Evolutionary conservation across 1,284 basidiomycete species (phyloP), one percentile per base, ranked within the genome.

Genomic region (Hemileia vastatrix): DNA sequence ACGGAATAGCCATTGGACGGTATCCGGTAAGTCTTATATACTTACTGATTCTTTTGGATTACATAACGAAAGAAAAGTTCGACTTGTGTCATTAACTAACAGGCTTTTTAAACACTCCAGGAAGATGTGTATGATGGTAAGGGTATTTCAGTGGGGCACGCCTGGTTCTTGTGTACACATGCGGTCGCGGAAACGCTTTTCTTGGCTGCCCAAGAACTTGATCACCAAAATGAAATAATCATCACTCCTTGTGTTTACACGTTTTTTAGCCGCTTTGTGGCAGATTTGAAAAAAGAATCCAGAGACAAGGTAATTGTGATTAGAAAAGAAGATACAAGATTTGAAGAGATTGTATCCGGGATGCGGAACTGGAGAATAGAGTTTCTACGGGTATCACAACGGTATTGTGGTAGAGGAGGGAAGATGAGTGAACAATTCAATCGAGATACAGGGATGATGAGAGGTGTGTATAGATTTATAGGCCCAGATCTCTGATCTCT

Each of bases 101-200:
- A n/a, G n/a, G n/a, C n/a, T n/a, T n/a, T n/a, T n/a, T n/a, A n/a
- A n/a, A n/a, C n/a, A n/a, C n/a, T n/a, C n/a, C n/a, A n/a, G 58
- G 67, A 68, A 47, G 67, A 67, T 24, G 57, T 67, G n/a, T 67
- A 67, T 52, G 66, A 67, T 49, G 67, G 67, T 15, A 63, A 65
- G 2, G 62, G 33, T 15, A n/a, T n/a, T n/a, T 61, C 56, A 21
- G 56, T 67, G 54, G 67, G 63, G 18, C 66, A 68, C 45, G 63
- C 67, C 8, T 68, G 67, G 67, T 67, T 68, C 50, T 54, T 68
- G 19, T 63, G 59, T 19, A 68, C 67, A 9, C 54, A 65, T 45
- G 66, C 54, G 2, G 55, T 64, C 18, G 53, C 65, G 4, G 66
- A 68, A 47, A 47, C 65, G 6, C 64, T 67, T 15, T 67, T 63